phyloP scores from a whole-genome alignment of 345 rosid species.

The Rhizophora mangle region DNA sequence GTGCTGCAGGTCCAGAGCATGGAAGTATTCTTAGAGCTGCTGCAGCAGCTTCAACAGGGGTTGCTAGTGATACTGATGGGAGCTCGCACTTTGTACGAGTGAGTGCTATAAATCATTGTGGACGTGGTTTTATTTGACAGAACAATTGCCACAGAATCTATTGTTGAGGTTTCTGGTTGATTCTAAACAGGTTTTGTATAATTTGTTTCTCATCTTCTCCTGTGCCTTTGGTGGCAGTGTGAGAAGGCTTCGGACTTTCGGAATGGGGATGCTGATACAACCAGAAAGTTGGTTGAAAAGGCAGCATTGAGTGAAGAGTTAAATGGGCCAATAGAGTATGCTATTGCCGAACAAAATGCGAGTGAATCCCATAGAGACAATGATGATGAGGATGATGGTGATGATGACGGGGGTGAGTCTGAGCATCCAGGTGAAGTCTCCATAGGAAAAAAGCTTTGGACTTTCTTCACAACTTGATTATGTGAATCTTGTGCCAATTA shows the following conservation, averaged over 20 bases:
- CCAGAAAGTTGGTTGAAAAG: slow-evolving; percentile 37
- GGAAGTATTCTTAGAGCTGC: slow-evolving; percentile 30
- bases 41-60: slow-evolving; percentile 39
- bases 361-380: slow-evolving; percentile 34
- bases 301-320: slow-evolving; percentile 71
- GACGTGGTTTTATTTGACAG: background rate
- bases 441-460: slow-evolving; percentile 91
- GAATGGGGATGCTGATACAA: slow-evolving; percentile 39
- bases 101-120: slow-evolving; percentile 16
- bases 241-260: slow-evolving; percentile 33
- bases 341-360: slow-evolving; percentile 24
- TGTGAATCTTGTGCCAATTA: slow-evolving; percentile 1
- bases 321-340: slow-evolving; percentile 53
- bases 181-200: background rate
- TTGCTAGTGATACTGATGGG: slow-evolving; percentile 56
- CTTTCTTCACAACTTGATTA: slow-evolving; percentile 68
- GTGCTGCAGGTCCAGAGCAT: slow-evolving; percentile 35
- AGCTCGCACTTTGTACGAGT: slow-evolving; percentile 51
- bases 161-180: background rate
- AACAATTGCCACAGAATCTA: background rate
- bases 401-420: slow-evolving; percentile 47
- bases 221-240: slow-evolving; percentile 36
- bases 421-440: slow-evolving; percentile 80
- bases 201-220: background rate
- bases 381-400: slow-evolving; percentile 36